Evolutionary conservation across 441 rosid species (phyloP), one percentile per base, ranked within the genome.

Genomic region (Sinapis alba): DNA sequence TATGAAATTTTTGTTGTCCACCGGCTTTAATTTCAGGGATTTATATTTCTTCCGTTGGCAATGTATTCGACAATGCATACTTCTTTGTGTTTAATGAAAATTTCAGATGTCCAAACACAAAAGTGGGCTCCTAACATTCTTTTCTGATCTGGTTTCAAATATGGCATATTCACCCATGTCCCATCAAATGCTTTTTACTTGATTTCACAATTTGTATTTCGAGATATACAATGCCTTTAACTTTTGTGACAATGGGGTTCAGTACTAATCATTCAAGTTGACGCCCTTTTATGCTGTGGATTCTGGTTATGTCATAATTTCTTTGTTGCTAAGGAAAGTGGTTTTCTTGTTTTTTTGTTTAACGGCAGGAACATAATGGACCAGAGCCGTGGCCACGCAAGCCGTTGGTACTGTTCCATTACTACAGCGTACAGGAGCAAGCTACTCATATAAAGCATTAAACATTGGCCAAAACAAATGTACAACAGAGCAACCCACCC

Each of bases 291-390:
- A 50, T 57, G 65, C 53, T 65, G 88, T 84, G 79, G 62, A 76
- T 73, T 78, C 43, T 61, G 21, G 84, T 71, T 80, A 86, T 77
- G 75, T 82, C 69, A 51, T 9, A 21, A 51, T 88, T 89, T 74
- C 98, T 93, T 93, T 85, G 92, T 68, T 79, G 83, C 78, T 88
- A 90, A 89, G 95, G 82, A 92, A 90, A 83, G 86, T 68, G 56
- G 60, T 82, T 81, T 66, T 78, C 81, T 72, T 51, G 24, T 47
- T 51, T 6, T 51, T 19, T 53, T 53, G 59, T 21, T 21, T 1
- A 77, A 80, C 59, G 68, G 83, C 68, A 68, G 78, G 79, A 84
- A 82, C 78, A 57, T 34, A 81, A 69, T 75, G 81, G 85, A 81
- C 83, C 79, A 63, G 74, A 80, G 85, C 77, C 80, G 79, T 76